A percentile compares a stretch with the other conserved stretches of the same genome.
These are phyloP conservation scores for Apiospora malaysiana DNA, from an alignment of 2,329 filamentous ascomycete genomes.

Conservation along the genomic window DNA sequence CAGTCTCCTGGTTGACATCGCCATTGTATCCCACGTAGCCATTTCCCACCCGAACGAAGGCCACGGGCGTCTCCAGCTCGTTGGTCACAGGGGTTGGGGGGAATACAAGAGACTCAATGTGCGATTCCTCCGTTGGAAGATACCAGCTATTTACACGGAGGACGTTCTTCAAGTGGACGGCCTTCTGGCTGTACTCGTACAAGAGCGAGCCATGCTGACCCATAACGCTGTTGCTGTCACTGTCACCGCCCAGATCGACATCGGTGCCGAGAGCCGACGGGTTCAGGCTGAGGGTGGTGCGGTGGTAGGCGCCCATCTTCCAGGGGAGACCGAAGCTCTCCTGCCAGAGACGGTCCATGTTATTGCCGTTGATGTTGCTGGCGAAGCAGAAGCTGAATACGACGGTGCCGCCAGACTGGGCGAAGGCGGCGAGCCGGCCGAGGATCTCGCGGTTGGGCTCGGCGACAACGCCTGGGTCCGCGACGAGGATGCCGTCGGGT, in stretches of 20 bases:
- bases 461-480: background rate
- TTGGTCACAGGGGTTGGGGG: background rate
- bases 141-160: background rate
- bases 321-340: background rate
- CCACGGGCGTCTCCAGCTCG: background rate
- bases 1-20: background rate
- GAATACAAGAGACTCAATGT: background rate
- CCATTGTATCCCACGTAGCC: background rate
- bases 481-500: background rate
- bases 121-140: background rate
- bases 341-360: background rate
- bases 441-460: background rate
- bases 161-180: background rate
- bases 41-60: background rate
- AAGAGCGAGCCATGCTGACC: background rate
- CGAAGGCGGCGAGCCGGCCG: background rate
- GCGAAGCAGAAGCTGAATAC: slow-evolving; percentile 13
- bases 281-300: background rate
- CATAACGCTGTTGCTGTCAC: background rate
- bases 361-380: background rate
- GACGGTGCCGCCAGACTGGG: background rate
- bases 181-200: background rate
- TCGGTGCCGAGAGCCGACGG: background rate
- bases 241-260: background rate
- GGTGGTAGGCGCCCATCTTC: background rate